phyloP scores from a whole-genome alignment of 1,284 basidiomycete genomes.

The Serendipita sp. region DNA sequence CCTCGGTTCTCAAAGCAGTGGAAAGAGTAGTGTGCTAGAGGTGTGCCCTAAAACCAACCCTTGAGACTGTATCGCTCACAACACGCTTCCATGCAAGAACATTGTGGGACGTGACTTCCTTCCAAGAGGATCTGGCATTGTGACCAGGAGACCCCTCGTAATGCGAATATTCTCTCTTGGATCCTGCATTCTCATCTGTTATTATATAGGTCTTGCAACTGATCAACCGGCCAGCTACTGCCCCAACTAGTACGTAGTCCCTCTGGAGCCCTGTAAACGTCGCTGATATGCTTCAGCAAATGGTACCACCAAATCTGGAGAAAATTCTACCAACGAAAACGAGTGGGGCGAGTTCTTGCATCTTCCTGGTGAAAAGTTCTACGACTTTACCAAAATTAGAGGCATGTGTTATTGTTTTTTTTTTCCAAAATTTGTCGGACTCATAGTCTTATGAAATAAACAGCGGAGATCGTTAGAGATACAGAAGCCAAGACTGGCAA shows the following conservation, averaged over 20 bases:
- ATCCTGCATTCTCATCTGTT: neutral
- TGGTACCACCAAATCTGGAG: slow-evolving; percentile 28
- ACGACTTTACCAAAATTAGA: slow-evolving; percentile 58
- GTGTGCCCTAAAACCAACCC: slow-evolving; percentile 26
- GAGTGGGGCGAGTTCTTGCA: slow-evolving; percentile 99
- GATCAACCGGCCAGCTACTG: slow-evolving; percentile 59
- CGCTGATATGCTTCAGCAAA: slow-evolving; percentile 13
- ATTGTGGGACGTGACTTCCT: slow-evolving; percentile 95
- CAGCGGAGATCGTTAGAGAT: slow-evolving; percentile 90
- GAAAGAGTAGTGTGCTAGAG: slow-evolving; percentile 78
- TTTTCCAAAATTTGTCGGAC: neutral
- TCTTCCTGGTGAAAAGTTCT: slow-evolving; percentile 91
- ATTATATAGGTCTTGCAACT: slow-evolving; percentile 74
- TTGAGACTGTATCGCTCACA: neutral
- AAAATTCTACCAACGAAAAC: slow-evolving; percentile 68
- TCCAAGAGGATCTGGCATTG: slow-evolving; percentile 94
- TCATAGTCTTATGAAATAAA: slow-evolving; percentile 40
- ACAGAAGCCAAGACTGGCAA: slow-evolving; percentile 97
- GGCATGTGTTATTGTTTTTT: neutral
- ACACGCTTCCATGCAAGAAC: slow-evolving; percentile 41
- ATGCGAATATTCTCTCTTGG: slow-evolving; percentile 19
- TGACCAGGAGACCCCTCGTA: slow-evolving; percentile 86
- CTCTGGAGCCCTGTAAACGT: slow-evolving; percentile 11
- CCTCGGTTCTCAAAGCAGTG: slow-evolving; percentile 72
- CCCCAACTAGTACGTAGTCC: slow-evolving; percentile 14